Evolutionary conservation across 768 basidiomycete genomes (phyloP), one percentile per base, ranked within the genome.

Genomic region (Suillus paluster): DNA sequence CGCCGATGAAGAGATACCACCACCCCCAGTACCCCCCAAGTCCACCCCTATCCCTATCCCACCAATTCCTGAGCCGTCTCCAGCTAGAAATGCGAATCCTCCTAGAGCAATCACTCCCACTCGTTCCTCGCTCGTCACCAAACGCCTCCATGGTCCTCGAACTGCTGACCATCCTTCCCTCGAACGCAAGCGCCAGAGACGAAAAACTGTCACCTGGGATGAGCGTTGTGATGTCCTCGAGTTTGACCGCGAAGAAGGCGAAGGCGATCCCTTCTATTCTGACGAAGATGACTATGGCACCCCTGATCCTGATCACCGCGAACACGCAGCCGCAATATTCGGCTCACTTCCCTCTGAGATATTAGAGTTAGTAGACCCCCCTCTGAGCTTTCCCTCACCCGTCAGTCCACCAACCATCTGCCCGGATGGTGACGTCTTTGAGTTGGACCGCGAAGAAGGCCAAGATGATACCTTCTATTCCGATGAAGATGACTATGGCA

Each of bases 211-310:
- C 30, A 90, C 86, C 1, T 95, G 91, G 61, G 83, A 89, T 71
- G 89, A 91, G 64, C 82, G 86, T 12, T 91, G 90, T 66, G 92
- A 95, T 63, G 92, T 95, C 12, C 74, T 94, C 34, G 92, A 94
- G 69, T 93, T 92, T 70, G 88, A 91, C 60, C 77, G 82, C 21
- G 89, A 85, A 14, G 83, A 90, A 56, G 80, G 81, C 23, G 80
- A 80, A 6, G 79, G 79, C 57, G 78, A 84, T 60, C 77, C 81
- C 3, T 84, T 84, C 54, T 71, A 78, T 69, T 80, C 73, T 15
- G 74, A 76, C 33, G 79, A 78, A 21, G 71, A 77, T 52, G 67
- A 75, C 52, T 68, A 69, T 49, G 59, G 68, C 58, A 53, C 67
- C 63, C 30, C 64, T 55, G 68, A 68, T 33, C 68, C 56, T 25